These are phyloP conservation scores for Saitoella complicata DNA, from an alignment of 805 yeast species.

Conservation along the genomic window DNA sequence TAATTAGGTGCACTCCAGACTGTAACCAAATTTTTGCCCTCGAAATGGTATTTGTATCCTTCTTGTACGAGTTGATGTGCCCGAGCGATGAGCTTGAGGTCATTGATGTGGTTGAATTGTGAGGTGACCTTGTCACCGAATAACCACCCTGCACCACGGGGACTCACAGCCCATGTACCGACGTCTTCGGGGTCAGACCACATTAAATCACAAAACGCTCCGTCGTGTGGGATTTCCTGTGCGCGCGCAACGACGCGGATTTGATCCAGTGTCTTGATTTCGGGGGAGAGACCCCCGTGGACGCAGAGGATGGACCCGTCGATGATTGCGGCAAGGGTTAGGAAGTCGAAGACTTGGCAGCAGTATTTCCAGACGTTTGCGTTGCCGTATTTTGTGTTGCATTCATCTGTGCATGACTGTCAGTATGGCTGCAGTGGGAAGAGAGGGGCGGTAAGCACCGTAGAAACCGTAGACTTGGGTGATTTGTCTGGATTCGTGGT, in stretches of 20 bases:
- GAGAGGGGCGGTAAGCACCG: too few relatives aligned
- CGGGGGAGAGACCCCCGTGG: constrained; percentile 95
- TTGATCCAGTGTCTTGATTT: constrained; percentile 92
- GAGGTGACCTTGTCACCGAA: constrained; percentile 88
- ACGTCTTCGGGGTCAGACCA: constrained; percentile 97
- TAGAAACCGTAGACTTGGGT: constrained; percentile 98
- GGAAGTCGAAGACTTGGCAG: constrained; percentile 80
- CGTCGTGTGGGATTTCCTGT: constrained; percentile 97
- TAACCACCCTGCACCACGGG: constrained; percentile 97
- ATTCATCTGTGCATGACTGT: constrained; percentile 74
- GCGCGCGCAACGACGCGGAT: constrained; percentile 87
- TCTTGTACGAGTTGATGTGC: constrained; percentile 99
- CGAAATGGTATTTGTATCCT: constrained; percentile 91
- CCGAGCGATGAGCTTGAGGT: constrained; percentile 73
- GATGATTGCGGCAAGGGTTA: constrained; percentile 83
- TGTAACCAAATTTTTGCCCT: constrained; percentile 90
- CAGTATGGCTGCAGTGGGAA: too few relatives aligned
- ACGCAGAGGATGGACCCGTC: constrained; percentile 91
- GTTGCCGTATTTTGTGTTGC: constrained; percentile 80
- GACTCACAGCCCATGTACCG: constrained; percentile 95
- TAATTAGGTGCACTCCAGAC: constrained; percentile 98
- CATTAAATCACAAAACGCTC: constrained; percentile 92
- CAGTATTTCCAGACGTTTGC: constrained; percentile 89
- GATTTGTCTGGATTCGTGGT: constrained; percentile 91
- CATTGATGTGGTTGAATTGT: constrained; percentile 91